These are phyloP conservation scores for Colletotrichum godetiae DNA, from an alignment of 2,329 filamentous ascomycete genomes.

Conservation along the genomic window DNA sequence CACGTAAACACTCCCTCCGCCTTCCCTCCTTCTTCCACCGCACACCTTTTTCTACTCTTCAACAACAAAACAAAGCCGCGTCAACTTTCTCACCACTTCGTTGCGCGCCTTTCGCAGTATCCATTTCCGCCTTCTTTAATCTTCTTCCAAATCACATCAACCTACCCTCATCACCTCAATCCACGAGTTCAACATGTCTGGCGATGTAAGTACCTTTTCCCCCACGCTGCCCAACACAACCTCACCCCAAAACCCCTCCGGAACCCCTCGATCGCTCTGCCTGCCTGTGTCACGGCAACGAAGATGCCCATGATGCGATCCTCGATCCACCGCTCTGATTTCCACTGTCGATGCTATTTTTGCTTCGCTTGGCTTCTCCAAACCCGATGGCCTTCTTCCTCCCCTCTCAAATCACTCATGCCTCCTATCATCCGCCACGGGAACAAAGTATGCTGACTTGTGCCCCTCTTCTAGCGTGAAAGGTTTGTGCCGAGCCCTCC, in stretches of 20 bases:
- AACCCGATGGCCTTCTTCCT: not conserved
- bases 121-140: constrained; percentile 13
- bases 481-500: constrained; percentile 61
- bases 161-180: constrained; percentile 24
- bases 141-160: constrained; percentile 17
- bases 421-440: not conserved
- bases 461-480: constrained; percentile 67
- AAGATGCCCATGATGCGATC: constrained; percentile 8
- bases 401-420: constrained; percentile 21
- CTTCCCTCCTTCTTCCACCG: constrained; percentile 33
- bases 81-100: constrained; percentile 28
- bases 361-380: not conserved
- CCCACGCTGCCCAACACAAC: constrained; percentile 32
- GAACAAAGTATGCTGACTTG: constrained; percentile 47
- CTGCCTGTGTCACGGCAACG: constrained; percentile 16
- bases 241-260: constrained; percentile 32
- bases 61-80: constrained; percentile 35
- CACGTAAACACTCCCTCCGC: constrained; percentile 35
- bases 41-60: constrained; percentile 31
- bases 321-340: not conserved
- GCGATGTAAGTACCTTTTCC: constrained; percentile 37
- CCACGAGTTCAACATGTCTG: constrained; percentile 35
- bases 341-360: not conserved
- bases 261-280: constrained; percentile 27
- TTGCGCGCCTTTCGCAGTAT: constrained; percentile 27